Base-by-base conservation (phyloP, 2,329 filamentous ascomycete genomes). In the Lecanosticta acicola region DNA sequence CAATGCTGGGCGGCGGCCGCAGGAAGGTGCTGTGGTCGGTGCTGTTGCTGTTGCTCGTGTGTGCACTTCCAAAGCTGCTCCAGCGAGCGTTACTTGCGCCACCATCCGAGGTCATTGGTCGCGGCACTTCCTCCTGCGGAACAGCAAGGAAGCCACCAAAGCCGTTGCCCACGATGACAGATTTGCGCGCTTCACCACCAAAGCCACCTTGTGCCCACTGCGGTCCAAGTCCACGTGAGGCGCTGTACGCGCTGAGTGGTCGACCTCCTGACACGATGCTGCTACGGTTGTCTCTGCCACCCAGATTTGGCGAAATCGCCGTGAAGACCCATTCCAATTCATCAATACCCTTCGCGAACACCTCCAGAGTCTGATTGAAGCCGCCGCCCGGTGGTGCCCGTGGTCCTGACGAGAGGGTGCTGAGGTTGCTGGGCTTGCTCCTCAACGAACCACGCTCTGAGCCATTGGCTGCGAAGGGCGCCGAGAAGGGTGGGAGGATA, bases 311-410 rank as follows among this genome's bases (percentile, higher is more conserved):
- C 24, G 76, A 69, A 48, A 83, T 77, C 17, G 73, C 71, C 2
- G 80, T 81, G 60, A 83, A 81, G 53, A 82, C 80, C 81, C 81
- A 84, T 57, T 84, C 81, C 18, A 80, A 66, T 59, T 84, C 81
- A 51, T 82, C 78, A 2, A 81, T 67, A n/a, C 79, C 79, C 63
- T 84, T 85, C 58, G 75, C 79, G 63, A 80, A 84, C 32, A 84
- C 74, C 53, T 80, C 74, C 17, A 85, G 69, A 1, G 76, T 73
- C 53, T 81, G 79, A 20, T 71, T 69, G 52, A 84, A 64, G 34
- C 56, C 57, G 10, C 53, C 53, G 2, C 55, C 51, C 38, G 13
- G 59, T 14, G 45, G 45, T 39, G 36, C 17, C 36, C 41, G 38
- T 36, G 32, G 10, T 35, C 32, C 13, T 3, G 20, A n/a, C 7